A percentile compares a stretch with the other conserved stretches of the same genome.
Conservation (phyloP, 2,329 filamentous ascomycete genomes). For the Colletotrichum australisinense region DNA sequence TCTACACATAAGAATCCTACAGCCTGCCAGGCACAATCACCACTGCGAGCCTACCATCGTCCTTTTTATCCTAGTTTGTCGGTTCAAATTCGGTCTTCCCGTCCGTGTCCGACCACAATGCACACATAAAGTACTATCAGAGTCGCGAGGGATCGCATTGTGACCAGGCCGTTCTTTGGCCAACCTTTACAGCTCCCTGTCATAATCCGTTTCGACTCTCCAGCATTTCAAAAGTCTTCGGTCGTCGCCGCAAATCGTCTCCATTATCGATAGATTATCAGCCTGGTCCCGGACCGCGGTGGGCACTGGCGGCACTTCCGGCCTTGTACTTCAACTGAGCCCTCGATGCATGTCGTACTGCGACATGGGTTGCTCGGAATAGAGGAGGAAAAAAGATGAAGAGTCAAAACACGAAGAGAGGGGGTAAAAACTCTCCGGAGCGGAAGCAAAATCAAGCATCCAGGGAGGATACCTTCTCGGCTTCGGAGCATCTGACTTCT, state of each 20-base stretch:
- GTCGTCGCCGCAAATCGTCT: background rate
- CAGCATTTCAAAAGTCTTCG: background rate
- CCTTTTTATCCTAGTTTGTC: background rate
- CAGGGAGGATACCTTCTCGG: background rate
- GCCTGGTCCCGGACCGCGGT: slow-evolving; percentile 4
- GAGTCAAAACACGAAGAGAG: slow-evolving; percentile 5
- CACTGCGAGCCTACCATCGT: too few relatives aligned
- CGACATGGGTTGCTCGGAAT: slow-evolving; percentile 14
- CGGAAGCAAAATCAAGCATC: slow-evolving; percentile 24
- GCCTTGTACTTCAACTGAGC: background rate
- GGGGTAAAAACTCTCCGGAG: background rate
- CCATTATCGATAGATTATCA: background rate
- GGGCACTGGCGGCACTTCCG: slow-evolving; percentile 22
- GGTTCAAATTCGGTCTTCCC: background rate
- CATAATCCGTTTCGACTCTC: background rate
- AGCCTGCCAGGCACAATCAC: too few relatives aligned
- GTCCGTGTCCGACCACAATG: background rate
- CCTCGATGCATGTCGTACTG: background rate
- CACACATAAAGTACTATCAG: background rate
- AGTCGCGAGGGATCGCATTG: background rate
- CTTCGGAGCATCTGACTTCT: slow-evolving; percentile 17
- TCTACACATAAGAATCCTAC: too few relatives aligned
- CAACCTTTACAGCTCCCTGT: background rate
- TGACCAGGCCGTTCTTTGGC: too few relatives aligned
- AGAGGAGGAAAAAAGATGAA: background rate